Evolutionary conservation across 2,329 filamentous ascomycete species (phyloP), one percentile per base, ranked within the genome.

Genomic region (Trichoderma gracile): DNA sequence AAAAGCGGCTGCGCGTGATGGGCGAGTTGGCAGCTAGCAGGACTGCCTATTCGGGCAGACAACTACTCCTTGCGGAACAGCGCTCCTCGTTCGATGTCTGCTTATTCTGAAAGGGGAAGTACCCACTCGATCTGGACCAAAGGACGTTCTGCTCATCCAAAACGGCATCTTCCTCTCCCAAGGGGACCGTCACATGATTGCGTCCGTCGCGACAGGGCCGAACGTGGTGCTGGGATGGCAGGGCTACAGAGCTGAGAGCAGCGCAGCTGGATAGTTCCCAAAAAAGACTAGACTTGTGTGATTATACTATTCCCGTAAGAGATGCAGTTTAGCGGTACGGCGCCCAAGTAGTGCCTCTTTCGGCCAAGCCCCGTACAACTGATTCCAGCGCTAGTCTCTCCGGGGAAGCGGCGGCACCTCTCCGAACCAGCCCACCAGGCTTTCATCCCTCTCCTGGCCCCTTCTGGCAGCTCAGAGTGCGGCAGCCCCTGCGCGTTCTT

Each of bases 171-270:
- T 8, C 5, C 8, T 30, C 57, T 25, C 12, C 59, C 54, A 54
- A 47, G 54, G 64, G 64, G 45, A 66, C 60, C 52, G 60, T 66
- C 64, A 66, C 64, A 66, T 66, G 64, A 66, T 64, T 46, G 60
- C 38, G n/a, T 57, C 59, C 47, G 64, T 66, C 30, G 21, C 58
- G 58, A 65, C 60, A 63, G 60, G 58, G 60, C 52, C 46, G 6
- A 40, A 61, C 50, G 33, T 47, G 43, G 25, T 45, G 21, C 52
- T 63, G 52, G 60, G 49, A 49, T 30, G 53, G 40, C 60, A 64
- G 60, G 64, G 58, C 60, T 64, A 50, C 50, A 30, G 49, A 47
- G 49, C 49, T 55, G 57, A 63, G 33, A 27, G 45, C 47, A 52
- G 50, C 27, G 49, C 17, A 43, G 30, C 40, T 21, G 43, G 52